Evolutionary conservation across 192 early-diverging fungal species (phyloP).

Genomic region (Chytriomyces confervae): DNA sequence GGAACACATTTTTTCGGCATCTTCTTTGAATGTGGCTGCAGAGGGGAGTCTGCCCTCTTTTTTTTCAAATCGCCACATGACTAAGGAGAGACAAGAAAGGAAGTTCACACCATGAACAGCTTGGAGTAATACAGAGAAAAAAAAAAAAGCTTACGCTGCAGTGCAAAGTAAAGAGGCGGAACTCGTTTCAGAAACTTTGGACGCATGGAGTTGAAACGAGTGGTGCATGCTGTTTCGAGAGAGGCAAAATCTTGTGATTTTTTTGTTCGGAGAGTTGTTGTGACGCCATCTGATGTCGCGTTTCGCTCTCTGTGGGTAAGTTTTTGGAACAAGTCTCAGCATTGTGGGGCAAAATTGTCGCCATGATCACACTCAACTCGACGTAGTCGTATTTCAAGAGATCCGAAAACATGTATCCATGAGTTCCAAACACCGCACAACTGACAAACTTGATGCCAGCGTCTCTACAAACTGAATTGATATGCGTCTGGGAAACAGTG

Average conservation of each 20-base stretch:
- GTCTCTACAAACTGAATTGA: constrained; percentile 69
- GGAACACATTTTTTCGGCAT: constrained; percentile 45
- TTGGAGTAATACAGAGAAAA: background rate
- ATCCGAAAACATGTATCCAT: constrained; percentile 90
- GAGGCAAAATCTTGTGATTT: constrained; percentile 47
- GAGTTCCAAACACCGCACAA: constrained; percentile 72
- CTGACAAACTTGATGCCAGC: constrained; percentile 67
- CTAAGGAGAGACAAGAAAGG: constrained; percentile 21
- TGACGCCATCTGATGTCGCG: constrained; percentile 37
- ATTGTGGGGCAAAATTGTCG: background rate
- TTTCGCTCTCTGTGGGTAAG: constrained; percentile 17
- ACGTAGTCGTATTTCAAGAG: constrained; percentile 64
- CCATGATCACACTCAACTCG: constrained; percentile 24
- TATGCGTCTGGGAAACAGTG: constrained; percentile 42
- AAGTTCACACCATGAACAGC: background rate
- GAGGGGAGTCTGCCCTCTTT: constrained; percentile 31
- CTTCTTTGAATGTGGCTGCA: constrained; percentile 29
- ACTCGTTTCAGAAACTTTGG: constrained; percentile 29
- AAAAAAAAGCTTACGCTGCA: constrained; percentile 32
- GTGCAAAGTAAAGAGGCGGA: constrained; percentile 45
- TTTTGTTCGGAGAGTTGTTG: constrained; percentile 41
- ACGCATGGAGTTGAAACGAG: constrained; percentile 6
- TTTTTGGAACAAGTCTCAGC: background rate
- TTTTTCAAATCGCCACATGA: constrained; percentile 44
- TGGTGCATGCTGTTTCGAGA: constrained; percentile 18